phyloP scores from a whole-genome alignment of 2,329 filamentous ascomycete genomes.

The Penicillium sp. region DNA sequence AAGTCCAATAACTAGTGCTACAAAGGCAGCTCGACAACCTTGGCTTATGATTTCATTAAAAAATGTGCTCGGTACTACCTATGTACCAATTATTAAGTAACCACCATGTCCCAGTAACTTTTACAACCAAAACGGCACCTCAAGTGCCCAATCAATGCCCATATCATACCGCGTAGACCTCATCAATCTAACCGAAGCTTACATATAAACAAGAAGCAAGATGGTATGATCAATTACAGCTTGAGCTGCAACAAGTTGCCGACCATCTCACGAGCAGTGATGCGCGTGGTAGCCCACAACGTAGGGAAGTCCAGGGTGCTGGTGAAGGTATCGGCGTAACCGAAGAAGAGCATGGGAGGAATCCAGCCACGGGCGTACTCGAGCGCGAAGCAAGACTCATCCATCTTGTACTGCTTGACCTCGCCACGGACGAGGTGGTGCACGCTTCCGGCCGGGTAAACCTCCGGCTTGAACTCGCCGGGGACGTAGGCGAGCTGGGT shows the following conservation, averaged over 20 bases:
- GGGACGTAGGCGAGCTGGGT: constrained; percentile 40
- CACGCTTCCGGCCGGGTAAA: constrained; percentile 38
- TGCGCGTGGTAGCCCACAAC: constrained; percentile 70
- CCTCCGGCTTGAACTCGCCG: constrained; percentile 38
- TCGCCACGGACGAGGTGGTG: constrained; percentile 56
- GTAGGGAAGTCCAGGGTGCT: constrained; percentile 85
- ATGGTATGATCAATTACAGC: constrained; percentile 50
- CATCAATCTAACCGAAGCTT: background rate
- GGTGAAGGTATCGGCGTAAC: constrained; percentile 74
- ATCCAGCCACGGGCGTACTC: constrained; percentile 68
- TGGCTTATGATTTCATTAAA: background rate
- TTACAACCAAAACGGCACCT: background rate
- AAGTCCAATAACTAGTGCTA: background rate
- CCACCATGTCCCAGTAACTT: background rate
- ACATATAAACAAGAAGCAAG: background rate
- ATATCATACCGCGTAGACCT: constrained; percentile 6
- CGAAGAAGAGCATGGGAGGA: constrained; percentile 87
- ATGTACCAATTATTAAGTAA: background rate
- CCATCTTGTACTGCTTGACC: constrained; percentile 67
- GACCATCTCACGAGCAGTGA: constrained; percentile 76
- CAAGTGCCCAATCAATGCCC: background rate
- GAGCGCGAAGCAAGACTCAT: constrained; percentile 38
- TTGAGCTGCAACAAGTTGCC: constrained; percentile 68
- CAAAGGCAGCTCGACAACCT: background rate
- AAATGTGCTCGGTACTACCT: background rate